A percentile compares a stretch with the other conserved stretches of the same genome.
Evolutionary conservation across 78 protist genomes (phyloP).

Genomic region (Dictyostelium citrinum): DNA sequence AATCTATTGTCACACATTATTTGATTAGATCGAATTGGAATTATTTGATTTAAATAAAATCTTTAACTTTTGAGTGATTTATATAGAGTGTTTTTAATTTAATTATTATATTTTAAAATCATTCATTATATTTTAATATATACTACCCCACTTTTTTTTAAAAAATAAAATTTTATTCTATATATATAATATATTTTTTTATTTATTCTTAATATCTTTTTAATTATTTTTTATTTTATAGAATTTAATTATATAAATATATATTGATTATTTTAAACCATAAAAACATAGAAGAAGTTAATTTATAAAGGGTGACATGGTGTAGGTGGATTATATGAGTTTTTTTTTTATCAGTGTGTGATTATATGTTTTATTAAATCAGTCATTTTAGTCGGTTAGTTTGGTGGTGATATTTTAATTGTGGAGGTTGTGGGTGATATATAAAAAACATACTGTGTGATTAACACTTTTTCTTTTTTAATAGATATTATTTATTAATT

Average conservation of each 20-base stretch:
- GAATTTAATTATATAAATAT: background rate
- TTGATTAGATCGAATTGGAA: constrained; percentile 4
- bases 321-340: background rate
- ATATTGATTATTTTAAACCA: background rate
- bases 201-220: background rate
- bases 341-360: background rate
- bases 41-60: background rate
- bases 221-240: background rate
- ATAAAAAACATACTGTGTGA: background rate
- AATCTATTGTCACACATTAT: constrained; percentile 1
- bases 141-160: background rate
- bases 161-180: background rate
- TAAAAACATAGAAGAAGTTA: background rate
- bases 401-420: background rate
- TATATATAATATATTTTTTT: background rate
- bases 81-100: background rate
- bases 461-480: background rate
- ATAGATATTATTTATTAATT: background rate
- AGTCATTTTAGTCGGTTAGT: background rate
- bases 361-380: background rate
- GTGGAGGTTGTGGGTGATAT: background rate
- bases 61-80: background rate
- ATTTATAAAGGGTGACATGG: background rate
- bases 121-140: background rate
- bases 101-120: background rate